Conservation (phyloP, 495 filamentous ascomycete species). For the Penicillium odoratum region DNA sequence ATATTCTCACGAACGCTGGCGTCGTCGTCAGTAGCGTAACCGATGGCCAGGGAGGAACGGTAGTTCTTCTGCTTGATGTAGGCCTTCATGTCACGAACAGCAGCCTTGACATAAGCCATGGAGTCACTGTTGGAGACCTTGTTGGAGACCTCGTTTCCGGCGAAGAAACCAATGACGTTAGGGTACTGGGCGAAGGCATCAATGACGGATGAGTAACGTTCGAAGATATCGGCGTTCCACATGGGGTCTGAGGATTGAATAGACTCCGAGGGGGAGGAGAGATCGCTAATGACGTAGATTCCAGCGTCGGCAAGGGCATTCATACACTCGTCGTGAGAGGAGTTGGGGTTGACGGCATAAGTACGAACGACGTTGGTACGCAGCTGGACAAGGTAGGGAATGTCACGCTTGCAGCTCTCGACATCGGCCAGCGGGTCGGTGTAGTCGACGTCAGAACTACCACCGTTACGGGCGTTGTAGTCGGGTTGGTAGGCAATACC, state of each 20-base stretch:
- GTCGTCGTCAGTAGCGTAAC: conserved; percentile 95
- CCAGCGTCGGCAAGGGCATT: conserved; percentile 77
- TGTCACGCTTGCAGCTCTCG: conserved; percentile 73
- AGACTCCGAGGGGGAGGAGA: conserved; percentile 76
- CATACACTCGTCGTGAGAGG: conserved; percentile 85
- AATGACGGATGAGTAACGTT: conserved; percentile 82
- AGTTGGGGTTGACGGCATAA: conserved; percentile 83
- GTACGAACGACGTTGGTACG: conserved; percentile 91
- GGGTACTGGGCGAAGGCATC: conserved; percentile 78
- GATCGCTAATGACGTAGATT: conserved; percentile 92
- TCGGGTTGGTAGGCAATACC: conserved; percentile 86
- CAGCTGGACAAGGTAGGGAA: conserved; percentile 75
- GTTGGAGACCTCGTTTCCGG: conserved; percentile 96
- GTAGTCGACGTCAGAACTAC: conserved; percentile 34
- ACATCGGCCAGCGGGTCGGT: conserved; percentile 72
- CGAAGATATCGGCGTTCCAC: conserved; percentile 79
- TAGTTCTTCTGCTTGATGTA: conserved; percentile 84
- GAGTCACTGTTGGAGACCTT: conserved; percentile 77
- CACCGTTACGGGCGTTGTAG: conserved; percentile 39
- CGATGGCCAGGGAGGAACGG: conserved; percentile 70
- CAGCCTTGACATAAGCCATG: conserved; percentile 94
- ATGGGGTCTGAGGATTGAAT: conserved; percentile 76
- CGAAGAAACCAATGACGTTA: conserved; percentile 95
- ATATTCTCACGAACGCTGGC: conserved; percentile 72
- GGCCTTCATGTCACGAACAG: conserved; percentile 90